Percentiles rank a stretch among this genome's conserved stretches.
These are phyloP conservation scores for Blastobotrys ciferrii DNA, from an alignment of 1,139 yeast genomes.

Conservation along the genomic window DNA sequence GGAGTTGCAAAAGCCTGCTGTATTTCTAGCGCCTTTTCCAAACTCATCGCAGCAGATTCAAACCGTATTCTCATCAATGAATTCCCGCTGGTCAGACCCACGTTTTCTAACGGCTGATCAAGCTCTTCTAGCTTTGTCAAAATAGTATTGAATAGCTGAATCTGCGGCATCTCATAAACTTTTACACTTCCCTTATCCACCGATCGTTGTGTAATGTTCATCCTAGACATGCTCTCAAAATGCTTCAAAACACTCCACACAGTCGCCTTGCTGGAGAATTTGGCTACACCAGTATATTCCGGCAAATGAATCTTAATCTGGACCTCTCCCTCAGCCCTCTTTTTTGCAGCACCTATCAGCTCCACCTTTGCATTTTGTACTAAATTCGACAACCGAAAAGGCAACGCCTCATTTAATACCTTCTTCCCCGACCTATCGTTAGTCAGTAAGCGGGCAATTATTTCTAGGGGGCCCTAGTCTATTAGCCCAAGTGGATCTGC, in stretches of 20 bases:
- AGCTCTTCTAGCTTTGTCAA: constrained; percentile 25
- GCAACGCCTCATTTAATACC: constrained; percentile 27
- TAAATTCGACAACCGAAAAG: constrained; percentile 30
- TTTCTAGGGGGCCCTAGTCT: too few species aligned
- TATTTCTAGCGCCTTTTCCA: constrained; percentile 25
- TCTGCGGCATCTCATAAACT: constrained; percentile 29
- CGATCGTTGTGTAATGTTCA: constrained; percentile 30
- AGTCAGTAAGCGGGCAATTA: background rate
- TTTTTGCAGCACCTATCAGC: constrained; percentile 22
- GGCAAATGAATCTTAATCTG: constrained; percentile 28
- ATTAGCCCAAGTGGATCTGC: background rate
- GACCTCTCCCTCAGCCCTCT: constrained; percentile 18
- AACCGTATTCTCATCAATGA: constrained; percentile 30
- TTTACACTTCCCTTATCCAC: constrained; percentile 16
- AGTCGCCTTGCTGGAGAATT: constrained; percentile 25
- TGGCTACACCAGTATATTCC: constrained; percentile 27
- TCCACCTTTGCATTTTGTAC: constrained; percentile 33
- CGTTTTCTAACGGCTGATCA: constrained; percentile 22
- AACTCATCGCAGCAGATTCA: constrained; percentile 23
- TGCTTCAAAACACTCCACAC: constrained; percentile 29
- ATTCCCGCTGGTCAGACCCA: constrained; percentile 30
- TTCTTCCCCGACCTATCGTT: constrained; percentile 13
- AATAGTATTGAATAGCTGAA: constrained; percentile 28
- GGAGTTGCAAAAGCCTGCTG: constrained; percentile 17
- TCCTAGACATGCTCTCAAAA: constrained; percentile 30